A percentile compares a stretch with the other conserved stretches of the same genome.
Conservation (phyloP, 208 protist genomes). For the Leptomonas pyrrhocoris region DNA sequence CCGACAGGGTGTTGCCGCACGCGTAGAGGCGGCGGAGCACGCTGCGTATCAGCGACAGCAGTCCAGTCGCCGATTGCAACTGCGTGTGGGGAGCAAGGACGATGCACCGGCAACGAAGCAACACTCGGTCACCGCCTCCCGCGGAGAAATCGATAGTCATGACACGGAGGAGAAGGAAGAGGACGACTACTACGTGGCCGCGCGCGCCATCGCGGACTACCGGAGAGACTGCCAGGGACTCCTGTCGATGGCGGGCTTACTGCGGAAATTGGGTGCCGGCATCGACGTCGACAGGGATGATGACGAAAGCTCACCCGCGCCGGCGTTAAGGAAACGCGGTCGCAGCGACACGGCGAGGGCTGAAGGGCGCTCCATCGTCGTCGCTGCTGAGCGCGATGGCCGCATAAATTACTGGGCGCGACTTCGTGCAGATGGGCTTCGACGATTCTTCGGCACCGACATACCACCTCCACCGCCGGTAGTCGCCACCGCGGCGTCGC, state of each 20-base stretch:
- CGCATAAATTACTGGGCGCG: conserved; percentile 14
- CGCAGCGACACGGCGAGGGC: background rate
- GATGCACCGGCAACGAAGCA: background rate
- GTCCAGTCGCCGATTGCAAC: conserved; percentile 12
- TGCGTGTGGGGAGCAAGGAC: background rate
- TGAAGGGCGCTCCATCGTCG: too few species aligned
- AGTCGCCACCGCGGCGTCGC: background rate
- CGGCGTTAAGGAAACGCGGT: background rate
- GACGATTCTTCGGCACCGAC: conserved; percentile 7
- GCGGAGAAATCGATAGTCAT: too few species aligned
- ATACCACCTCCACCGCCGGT: background rate
- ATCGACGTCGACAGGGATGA: background rate
- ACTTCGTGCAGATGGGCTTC: conserved; percentile 15
- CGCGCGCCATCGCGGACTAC: conserved; percentile 21
- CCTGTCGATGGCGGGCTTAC: conserved; percentile 8
- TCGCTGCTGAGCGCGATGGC: background rate
- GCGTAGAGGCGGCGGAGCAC: conserved; percentile 35
- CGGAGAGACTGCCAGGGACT: conserved; percentile 22
- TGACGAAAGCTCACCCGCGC: background rate
- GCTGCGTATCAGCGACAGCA: conserved; percentile 20
- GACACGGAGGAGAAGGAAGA: background rate
- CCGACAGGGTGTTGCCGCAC: conserved; percentile 41
- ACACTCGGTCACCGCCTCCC: too few species aligned
- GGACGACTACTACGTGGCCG: conserved; percentile 16
- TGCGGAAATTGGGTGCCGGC: background rate